These are phyloP conservation scores for Fremontodendron californicum DNA, from an alignment of 345 rosid species.

Conservation along the genomic window DNA sequence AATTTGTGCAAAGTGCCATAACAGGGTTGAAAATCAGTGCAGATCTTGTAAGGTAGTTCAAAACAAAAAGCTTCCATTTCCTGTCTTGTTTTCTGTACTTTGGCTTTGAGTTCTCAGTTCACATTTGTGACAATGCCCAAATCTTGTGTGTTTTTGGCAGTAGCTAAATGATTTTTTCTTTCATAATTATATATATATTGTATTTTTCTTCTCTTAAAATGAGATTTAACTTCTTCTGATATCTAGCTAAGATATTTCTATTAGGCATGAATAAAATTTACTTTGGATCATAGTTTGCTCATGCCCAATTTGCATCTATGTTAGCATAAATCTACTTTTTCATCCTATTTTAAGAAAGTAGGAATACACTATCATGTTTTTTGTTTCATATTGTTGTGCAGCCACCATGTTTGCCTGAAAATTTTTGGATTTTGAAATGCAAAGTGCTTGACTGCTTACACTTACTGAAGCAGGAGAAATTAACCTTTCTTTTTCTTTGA, in stretches of 20 bases:
- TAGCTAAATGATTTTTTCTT: not conserved
- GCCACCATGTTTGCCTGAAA: not conserved
- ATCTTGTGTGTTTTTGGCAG: not conserved
- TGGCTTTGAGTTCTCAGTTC: slow-evolving; percentile 1
- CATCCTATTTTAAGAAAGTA: slow-evolving; percentile 1
- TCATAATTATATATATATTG: not conserved
- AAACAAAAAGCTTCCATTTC: slow-evolving; percentile 9
- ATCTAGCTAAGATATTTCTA: not conserved
- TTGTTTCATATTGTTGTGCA: not conserved
- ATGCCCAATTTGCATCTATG: not conserved
- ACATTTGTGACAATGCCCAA: not conserved
- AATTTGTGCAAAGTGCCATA: slow-evolving; percentile 81
- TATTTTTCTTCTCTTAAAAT: not conserved
- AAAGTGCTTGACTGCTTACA: not conserved
- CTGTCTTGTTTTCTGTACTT: slow-evolving; percentile 12
- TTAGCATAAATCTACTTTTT: slow-evolving; percentile 16
- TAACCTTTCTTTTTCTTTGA: not conserved
- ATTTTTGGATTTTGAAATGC: not conserved
- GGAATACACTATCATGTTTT: not conserved
- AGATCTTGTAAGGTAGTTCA: slow-evolving; percentile 66
- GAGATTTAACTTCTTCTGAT: not conserved
- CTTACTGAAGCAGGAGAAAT: not conserved
- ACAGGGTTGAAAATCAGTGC: slow-evolving; percentile 78
- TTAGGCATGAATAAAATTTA: not conserved
- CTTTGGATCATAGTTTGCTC: not conserved